A percentile compares a stretch with the other conserved stretches of the same genome.
Conservation (phyloP, 2,329 filamentous ascomycete genomes). For the Fusarium armeniacum region DNA sequence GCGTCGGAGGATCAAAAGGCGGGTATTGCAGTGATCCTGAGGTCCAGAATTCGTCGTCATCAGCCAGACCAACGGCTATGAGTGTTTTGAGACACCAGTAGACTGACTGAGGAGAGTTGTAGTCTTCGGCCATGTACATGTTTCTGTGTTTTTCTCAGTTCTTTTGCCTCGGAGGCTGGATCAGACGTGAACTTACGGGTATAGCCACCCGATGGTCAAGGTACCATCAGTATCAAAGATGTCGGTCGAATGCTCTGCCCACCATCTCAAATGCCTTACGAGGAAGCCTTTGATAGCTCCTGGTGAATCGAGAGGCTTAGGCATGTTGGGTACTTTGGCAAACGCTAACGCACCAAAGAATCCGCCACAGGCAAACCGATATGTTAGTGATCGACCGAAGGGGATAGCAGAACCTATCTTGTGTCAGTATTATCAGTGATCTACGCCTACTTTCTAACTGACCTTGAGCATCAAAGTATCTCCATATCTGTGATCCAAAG, state of each 20-base stretch:
- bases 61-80: slow-evolving; percentile 56
- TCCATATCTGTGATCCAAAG: slow-evolving; percentile 61
- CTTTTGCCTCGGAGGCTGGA: fast-evolving
- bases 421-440: not conserved
- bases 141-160: slow-evolving; percentile 51
- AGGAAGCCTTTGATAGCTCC: slow-evolving; percentile 64
- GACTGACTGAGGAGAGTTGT: slow-evolving; percentile 69
- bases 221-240: slow-evolving; percentile 65
- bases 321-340: slow-evolving; percentile 56
- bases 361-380: slow-evolving; percentile 64
- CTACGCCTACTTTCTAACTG: not conserved
- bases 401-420: slow-evolving; percentile 63
- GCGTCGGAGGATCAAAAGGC: not conserved
- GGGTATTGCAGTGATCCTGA: slow-evolving; percentile 54
- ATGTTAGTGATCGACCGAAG: slow-evolving; percentile 65
- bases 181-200: slow-evolving; percentile 44
- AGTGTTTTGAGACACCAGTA: slow-evolving; percentile 69
- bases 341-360: slow-evolving; percentile 64
- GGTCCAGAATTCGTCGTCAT: slow-evolving; percentile 61
- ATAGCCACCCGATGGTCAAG: slow-evolving; percentile 60
- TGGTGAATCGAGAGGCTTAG: slow-evolving; percentile 54
- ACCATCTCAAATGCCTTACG: slow-evolving; percentile 65
- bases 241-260: slow-evolving; percentile 57
- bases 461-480: slow-evolving; percentile 64
- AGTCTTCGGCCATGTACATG: slow-evolving; percentile 69